Base-by-base conservation (phyloP, 2,329 filamentous ascomycete genomes). In the Ceratocystis albifundus region DNA sequence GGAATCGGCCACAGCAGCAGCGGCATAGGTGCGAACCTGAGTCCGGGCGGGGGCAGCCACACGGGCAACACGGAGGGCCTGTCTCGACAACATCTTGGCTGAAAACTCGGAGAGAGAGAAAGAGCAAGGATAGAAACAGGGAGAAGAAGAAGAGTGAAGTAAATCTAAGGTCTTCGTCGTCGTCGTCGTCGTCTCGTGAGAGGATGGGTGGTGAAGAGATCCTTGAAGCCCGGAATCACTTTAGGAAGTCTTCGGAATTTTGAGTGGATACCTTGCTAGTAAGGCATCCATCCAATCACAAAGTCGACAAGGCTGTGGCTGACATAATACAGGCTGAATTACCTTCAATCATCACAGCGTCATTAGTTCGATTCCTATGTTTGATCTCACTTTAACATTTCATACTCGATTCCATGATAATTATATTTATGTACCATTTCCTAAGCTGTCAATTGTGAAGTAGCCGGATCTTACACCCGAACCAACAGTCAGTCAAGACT, bases 21-120 rank as follows among this genome's bases (percentile, higher is more conserved):
- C 89, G 74, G 90, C 90, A 79, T 90, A 96, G 77, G 84, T 85
- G 77, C 92, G 88, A 78, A 85, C 79, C 74, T 84, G 82, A 74
- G 80, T 80, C 74, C 75, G 72, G 69, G 83, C 77, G 72, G 84
- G 81, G 76, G 87, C 79, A 77, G 87, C 80, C 75, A 83, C 80
- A 71, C 82, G 80, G 73, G 80, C 77, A 75, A 81, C 81, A 76
- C 80, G 73, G 73, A 82, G 76, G 70, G 77, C 77, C 77, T 83
- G 81, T 80, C 82, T 81, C 75, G 82, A 83, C 75, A 84, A 77
- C 82, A 85, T 85, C 48, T 66, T 68, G 25, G 10, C 44, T 7
- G n/a, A 12, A 28, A 50, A 22, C 10, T 41, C 20, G 22, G 62
- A 64, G 50, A 62, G 50, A 32, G 44, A 36, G 66, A 30, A 50